Evolutionary conservation across 129 eudicot species (phyloP), one percentile per base, ranked within the genome.

Genomic region (Smallanthus sonchifolius): DNA sequence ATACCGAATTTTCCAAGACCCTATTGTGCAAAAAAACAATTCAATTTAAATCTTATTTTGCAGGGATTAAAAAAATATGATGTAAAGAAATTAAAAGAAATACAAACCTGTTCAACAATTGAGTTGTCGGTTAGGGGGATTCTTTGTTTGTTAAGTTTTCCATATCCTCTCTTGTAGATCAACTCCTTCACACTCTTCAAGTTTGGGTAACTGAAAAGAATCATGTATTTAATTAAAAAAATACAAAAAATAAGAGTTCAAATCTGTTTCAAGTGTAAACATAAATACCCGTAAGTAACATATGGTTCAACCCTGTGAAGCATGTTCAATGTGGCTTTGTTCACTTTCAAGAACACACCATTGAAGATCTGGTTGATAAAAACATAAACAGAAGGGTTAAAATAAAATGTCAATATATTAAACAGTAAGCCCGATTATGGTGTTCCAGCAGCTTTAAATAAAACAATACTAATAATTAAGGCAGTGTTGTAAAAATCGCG

Each of bases 251-350:
- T 28, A 2, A 14, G 43, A 36, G 24, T 63, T n/a, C 3, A 63
- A 61, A 63, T 15, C 4, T 63, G 1, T 13, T 63, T 35, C 11
- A 36, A 10, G 24, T 38, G 64, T 10, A 28, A 11, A 44, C 14
- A 20, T 16, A 69, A 67, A 20, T 81, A 88, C 90, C 95, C 91
- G 34, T 67, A 88, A 4, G 91, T 84, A 7, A 88, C 95, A 81
- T 86, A 88, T 13, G 95, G 95, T 75, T 86, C 95, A 47, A 88
- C 91, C 80, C 86, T 74, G 87, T 82, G 95, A 17, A 88, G 77
- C 95, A 88, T 88, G 73, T 86, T 88, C 48, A 83, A 3, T 4
- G 90, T 85, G 1, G 90, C 90, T 69, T 78, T 85, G 87, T 85
- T 56, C 28, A 39, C 66, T 60, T 60, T 60, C 66, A 60, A 60